Evolutionary conservation across 225 moss, liverwort and hornwort species (phyloP).

Genomic region (Anthoceros angustus): DNA sequence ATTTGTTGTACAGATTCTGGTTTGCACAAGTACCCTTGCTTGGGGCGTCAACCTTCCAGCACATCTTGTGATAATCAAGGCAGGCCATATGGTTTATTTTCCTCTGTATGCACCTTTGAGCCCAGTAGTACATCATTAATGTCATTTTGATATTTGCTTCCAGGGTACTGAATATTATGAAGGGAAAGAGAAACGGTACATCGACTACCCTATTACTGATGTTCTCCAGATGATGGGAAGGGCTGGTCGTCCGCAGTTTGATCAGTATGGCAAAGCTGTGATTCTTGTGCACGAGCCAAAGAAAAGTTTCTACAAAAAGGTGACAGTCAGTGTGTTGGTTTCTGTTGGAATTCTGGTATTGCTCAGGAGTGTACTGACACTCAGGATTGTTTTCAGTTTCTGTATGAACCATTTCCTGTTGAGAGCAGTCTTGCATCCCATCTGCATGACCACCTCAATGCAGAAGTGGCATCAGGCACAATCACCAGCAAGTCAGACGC

Average conservation of each 20-base stretch:
- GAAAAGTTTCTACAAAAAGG: conserved; percentile 96
- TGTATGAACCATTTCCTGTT: conserved; percentile 98
- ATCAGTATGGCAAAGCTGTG: conserved; percentile 95
- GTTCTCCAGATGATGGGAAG: conserved; percentile 99
- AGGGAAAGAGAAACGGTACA: conserved; percentile 82
- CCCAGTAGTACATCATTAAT: conserved; percentile 3
- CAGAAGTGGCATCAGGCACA: conserved; percentile 90
- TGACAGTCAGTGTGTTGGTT: conserved; percentile 5
- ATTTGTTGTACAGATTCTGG: conserved; percentile 48
- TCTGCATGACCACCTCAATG: conserved; percentile 96
- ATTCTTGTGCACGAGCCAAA: conserved; percentile 97
- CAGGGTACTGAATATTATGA: conserved; percentile 98
- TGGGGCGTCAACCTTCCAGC: conserved; percentile 99
- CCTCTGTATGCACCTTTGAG: not conserved
- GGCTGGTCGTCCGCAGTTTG: conserved; percentile 94
- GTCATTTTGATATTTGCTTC: not conserved
- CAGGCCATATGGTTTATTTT: not conserved
- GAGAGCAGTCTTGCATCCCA: conserved; percentile 93
- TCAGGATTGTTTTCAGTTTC: conserved; percentile 41
- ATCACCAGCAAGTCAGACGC: conserved; percentile 98
- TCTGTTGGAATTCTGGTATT: conserved; percentile 4
- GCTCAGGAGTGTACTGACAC: not conserved
- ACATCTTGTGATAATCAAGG: conserved; percentile 96
- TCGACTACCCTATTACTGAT: conserved; percentile 97
- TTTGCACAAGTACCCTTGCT: conserved; percentile 95